Evolutionary conservation across 2,329 filamentous ascomycete genomes (phyloP), one percentile per base, ranked within the genome.

Genomic region (Nemania bipapillata): DNA sequence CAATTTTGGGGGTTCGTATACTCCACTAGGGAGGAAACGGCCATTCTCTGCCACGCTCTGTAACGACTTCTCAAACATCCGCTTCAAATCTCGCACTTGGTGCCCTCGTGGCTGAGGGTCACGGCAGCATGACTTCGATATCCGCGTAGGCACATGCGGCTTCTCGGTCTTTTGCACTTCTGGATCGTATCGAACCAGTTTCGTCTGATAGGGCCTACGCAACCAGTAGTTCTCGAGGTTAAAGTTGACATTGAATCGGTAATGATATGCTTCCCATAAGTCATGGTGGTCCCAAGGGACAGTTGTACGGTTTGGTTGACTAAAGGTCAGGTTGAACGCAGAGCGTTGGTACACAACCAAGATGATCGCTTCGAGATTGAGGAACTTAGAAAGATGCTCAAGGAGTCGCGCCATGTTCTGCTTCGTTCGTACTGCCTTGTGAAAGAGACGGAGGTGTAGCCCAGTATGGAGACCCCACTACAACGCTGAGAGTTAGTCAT

Each of bases 341-440:
- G 83, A 84, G 61, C 83, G 83, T 69, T 85, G 83, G 69, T 84
- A 83, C 3, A 85, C 81, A 20, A 85, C 78, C 30, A 85, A 81
- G 7, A 84, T 77, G 53, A 85, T 77, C 37, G 78, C 80, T 68
- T 79, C 77, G 40, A 85, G 77, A 42, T 75, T 77, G 0, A 76
- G 74, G 30, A 85, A 84, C 63, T 80, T 81, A 28, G 80, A 79
- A 17, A 84, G 75, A 22, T 79, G 79, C 4, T 78, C 74, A 24
- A 85, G 77, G 65, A 85, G 77, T 67, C 80, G 81, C 20, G 75
- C 75, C 79, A 83, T 82, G 73, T 82, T 84, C 55, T 74, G 73
- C 35, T 74, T 74, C 54, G 78, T 81, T 72, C 81, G 81, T 57
- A 81, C 80, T 40, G 80, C 80, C 66, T 81, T 82, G 74, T 83